Conservation (phyloP, 2,329 filamentous ascomycete genomes). For the Xylariales sp. region DNA sequence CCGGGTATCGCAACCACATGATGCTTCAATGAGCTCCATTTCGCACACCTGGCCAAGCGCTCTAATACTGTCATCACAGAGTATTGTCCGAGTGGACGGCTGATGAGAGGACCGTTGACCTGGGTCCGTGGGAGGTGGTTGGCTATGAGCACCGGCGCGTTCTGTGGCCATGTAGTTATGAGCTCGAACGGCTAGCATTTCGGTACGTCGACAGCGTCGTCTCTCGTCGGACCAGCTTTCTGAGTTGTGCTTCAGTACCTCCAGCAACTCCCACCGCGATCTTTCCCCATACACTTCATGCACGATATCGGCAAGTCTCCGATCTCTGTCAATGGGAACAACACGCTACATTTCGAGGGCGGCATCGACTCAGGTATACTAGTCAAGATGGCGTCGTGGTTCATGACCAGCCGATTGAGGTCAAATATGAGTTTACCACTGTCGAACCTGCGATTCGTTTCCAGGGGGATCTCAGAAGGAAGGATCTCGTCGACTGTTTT, state of each 20-base stretch:
- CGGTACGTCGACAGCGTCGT: conserved; percentile 29
- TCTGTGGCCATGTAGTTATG: conserved; percentile 50
- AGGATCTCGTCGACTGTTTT: conserved; percentile 45
- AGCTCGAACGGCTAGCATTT: conserved; percentile 46
- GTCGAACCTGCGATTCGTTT: conserved; percentile 43
- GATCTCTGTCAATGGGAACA: conserved; percentile 46
- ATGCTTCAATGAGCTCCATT: conserved; percentile 9
- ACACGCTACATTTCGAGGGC: conserved; percentile 41
- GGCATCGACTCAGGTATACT: conserved; percentile 44
- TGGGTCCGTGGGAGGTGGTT: conserved; percentile 49
- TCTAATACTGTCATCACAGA: conserved; percentile 24
- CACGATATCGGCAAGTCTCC: conserved; percentile 45
- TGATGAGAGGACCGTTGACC: conserved; percentile 45
- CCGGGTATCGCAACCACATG: conserved; percentile 52
- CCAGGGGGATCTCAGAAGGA: conserved; percentile 43
- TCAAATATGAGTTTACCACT: conserved; percentile 47
- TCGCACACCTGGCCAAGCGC: neutral
- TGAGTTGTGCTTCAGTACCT: conserved; percentile 31
- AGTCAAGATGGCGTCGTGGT: conserved; percentile 41
- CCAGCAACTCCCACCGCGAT: conserved; percentile 39
- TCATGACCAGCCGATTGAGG: conserved; percentile 43
- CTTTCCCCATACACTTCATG: conserved; percentile 45
- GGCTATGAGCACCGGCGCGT: conserved; percentile 43
- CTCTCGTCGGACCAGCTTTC: neutral
- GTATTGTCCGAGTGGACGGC: conserved; percentile 45